Conservation (phyloP, 78 protist genomes). For the Thecamonas trahens region DNA sequence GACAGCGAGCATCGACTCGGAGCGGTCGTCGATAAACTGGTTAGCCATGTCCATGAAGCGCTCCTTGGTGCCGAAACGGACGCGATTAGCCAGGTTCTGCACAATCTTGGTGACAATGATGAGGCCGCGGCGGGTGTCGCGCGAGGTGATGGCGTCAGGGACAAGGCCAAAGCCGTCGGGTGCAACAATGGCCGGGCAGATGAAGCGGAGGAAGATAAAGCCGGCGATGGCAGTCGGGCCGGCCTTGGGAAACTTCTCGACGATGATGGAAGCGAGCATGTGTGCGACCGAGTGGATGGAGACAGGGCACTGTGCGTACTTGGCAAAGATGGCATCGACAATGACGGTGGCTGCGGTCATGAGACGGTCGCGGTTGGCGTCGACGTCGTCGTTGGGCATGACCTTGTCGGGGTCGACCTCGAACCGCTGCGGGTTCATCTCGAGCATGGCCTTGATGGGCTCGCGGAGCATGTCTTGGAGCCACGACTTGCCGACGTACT, state of each 20-base stretch:
- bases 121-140: neutral
- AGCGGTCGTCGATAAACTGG: neutral
- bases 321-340: conserved; percentile 20
- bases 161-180: conserved; percentile 10
- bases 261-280: neutral
- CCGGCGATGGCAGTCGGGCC: neutral
- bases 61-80: neutral
- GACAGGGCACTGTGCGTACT: neutral
- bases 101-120: neutral
- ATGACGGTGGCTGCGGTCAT: conserved; percentile 4
- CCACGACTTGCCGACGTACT: conserved; percentile 37
- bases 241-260: neutral
- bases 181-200: conserved; percentile 13
- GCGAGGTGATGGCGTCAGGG: neutral
- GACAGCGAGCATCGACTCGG: neutral
- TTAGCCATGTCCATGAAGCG: neutral
- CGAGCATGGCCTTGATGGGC: conserved; percentile 11
- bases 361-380: conserved; percentile 23
- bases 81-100: neutral
- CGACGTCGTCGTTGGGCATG: conserved; percentile 13
- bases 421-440: conserved; percentile 4
- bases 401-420: conserved; percentile 42
- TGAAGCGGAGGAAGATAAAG: conserved; percentile 17
- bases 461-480: no score
- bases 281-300: neutral